Conservation (phyloP, 1,284 basidiomycete species). For the Papiliotrema laurentii region DNA sequence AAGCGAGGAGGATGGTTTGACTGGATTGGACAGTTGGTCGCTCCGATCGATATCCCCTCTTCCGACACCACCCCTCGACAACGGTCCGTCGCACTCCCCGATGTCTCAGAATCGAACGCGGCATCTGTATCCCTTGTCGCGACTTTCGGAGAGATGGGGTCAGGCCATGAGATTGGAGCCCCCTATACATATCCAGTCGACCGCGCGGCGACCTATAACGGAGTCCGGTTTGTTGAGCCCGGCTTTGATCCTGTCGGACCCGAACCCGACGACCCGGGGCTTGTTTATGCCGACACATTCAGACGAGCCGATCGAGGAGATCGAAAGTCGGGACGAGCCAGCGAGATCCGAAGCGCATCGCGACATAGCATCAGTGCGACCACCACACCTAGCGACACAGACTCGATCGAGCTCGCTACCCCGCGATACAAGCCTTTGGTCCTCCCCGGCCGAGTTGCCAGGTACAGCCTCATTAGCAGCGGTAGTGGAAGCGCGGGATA, state of each 20-base stretch:
- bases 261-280: no score
- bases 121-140: no score
- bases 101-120: background rate
- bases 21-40: slow-evolving; percentile 9
- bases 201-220: no score
- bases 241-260: no score
- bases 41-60: slow-evolving; percentile 6
- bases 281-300: background rate
- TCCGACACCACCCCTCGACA: slow-evolving; percentile 2
- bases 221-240: no score
- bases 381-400: background rate
- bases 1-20: slow-evolving; percentile 5
- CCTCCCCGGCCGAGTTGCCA: background rate
- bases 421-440: slow-evolving; percentile 3
- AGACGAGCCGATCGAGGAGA: background rate
- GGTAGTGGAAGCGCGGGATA: no score
- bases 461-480: background rate
- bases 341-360: background rate
- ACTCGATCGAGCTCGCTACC: background rate
- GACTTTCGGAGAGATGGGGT: no score
- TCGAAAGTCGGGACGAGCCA: background rate
- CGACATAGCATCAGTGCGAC: no score
- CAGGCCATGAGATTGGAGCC: no score
- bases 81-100: background rate
- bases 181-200: no score